Evolutionary conservation across 768 basidiomycete species (phyloP), one percentile per base, ranked within the genome.

Genomic region (Peribolospora baueri): DNA sequence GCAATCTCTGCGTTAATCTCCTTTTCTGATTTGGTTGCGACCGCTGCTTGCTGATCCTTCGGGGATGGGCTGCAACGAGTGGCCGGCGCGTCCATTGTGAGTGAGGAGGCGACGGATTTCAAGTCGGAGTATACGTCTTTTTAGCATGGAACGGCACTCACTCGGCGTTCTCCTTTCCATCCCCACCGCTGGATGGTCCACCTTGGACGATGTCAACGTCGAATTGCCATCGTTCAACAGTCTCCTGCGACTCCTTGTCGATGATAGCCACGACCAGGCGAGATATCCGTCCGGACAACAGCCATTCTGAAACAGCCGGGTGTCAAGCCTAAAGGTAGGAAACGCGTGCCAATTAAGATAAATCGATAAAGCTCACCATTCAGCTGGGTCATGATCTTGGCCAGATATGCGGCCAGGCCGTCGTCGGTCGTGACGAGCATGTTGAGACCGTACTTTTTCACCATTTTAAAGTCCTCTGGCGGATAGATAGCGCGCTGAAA

Each of bases 401-500:
- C 79, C n/a, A 97, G 75, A 65, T 98, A 97, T 64, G 81, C 84
- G 65, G 95, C 86, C 50, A 98, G 70, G 3, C 82, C 82, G 50
- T 88, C 78, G 61, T 98, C 91, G 60, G 88, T 82, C 0, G 90
- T 93, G 5, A 95, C 82, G 37, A 97, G 74, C 53, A 98, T 84
- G 0, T 86, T 88, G 65, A 97, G 80, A 0, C 93, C 91, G 61
- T 95, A 98, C 67, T 97, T 98, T 69, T 97, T 98, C 57, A 98
- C 91, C 85, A 93, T 90, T 65, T 62, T 65, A 66, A 98, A 98
- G 70, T 98, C 93, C 68, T 97, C 93, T 0, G 85, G 80, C 3
- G 93, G 93, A 66, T 97, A 98, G 14, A 98, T 83, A 56, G 86
- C 87, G 48, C 93, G 76, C 70, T 97, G 90, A 69, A 91, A 98